A percentile compares a stretch with the other conserved stretches of the same genome.
phyloP scores from a whole-genome alignment of 2,329 filamentous ascomycete genomes.

The Stachybotrys chartarum region DNA sequence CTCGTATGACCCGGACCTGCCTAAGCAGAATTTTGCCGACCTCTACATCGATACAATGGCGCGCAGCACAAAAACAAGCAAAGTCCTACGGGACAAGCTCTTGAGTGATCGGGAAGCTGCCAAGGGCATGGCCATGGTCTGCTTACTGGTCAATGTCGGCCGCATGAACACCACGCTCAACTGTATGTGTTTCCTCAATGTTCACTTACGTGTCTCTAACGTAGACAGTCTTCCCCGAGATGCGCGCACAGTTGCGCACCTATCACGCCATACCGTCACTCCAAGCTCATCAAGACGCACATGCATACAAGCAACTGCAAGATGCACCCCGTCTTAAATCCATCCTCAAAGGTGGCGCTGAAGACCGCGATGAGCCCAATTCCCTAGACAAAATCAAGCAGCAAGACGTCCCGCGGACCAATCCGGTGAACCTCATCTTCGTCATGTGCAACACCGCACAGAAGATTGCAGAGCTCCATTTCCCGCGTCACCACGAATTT shows the following conservation, averaged over 20 bases:
- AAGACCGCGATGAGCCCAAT: conserved; percentile 78
- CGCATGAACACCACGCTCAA: conserved; percentile 99
- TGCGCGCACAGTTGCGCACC: conserved; percentile 94
- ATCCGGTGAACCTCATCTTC: conserved; percentile 96
- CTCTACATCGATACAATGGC: conserved; percentile 99
- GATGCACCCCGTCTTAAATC: conserved; percentile 94
- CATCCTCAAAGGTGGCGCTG: conserved; percentile 92
- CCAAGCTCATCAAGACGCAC: conserved; percentile 89
- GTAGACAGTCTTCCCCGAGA: conserved; percentile 88
- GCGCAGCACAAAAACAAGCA: conserved; percentile 97
- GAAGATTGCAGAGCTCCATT: conserved; percentile 90
- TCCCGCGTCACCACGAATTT: conserved; percentile 78
- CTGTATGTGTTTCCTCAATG: conserved; percentile 49
- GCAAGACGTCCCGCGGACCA: conserved; percentile 63
- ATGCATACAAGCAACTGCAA: conserved; percentile 95
- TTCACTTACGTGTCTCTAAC: conserved; percentile 7
- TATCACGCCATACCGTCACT: conserved; percentile 97
- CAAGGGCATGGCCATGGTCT: conserved; percentile 99
- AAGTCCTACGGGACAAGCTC: conserved; percentile 94
- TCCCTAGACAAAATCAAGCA: conserved; percentile 77
- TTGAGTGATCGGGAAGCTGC: conserved; percentile 86
- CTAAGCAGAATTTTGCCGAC: conserved; percentile 79
- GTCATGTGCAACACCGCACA: conserved; percentile 84
- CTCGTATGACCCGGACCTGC: conserved; percentile 62
- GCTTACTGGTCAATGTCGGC: conserved; percentile 91